Conservation (phyloP, 2,329 filamentous ascomycete species). For the Phyllosticta capitalensis region DNA sequence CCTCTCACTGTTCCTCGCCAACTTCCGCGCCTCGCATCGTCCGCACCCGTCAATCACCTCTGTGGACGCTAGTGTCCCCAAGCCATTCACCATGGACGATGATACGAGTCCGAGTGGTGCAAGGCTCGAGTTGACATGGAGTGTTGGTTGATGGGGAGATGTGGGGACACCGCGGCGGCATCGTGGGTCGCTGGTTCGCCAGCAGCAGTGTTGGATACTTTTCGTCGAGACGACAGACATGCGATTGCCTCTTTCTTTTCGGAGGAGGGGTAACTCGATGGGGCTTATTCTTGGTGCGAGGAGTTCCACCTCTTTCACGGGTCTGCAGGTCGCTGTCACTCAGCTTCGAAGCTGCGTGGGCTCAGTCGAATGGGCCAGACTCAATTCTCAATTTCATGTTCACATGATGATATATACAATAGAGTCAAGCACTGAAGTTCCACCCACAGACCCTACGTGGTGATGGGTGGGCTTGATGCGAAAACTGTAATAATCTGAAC, state of each 20-base stretch:
- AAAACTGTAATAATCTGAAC: slow-evolving; percentile 34
- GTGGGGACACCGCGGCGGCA: slow-evolving; percentile 18
- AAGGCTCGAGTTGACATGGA: slow-evolving; percentile 12
- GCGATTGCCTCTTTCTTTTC: slow-evolving; percentile 66
- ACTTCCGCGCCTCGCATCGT: slow-evolving; percentile 42
- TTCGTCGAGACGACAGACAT: slow-evolving; percentile 98
- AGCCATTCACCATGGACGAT: slow-evolving; percentile 10
- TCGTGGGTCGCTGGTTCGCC: slow-evolving; percentile 13
- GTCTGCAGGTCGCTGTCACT: slow-evolving; percentile 31
- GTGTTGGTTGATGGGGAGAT: slow-evolving; percentile 20
- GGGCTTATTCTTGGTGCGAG: slow-evolving; percentile 99
- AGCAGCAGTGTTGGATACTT: slow-evolving; percentile 40
- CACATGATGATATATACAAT: slow-evolving; percentile 88
- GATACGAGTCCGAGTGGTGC: slow-evolving; percentile 16
- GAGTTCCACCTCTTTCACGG: slow-evolving; percentile 48
- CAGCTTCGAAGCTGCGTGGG: slow-evolving; percentile 27
- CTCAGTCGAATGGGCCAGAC: slow-evolving; percentile 62
- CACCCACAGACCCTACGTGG: slow-evolving; percentile 36
- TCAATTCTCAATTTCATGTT: slow-evolving; percentile 37
- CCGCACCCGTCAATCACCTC: slow-evolving; percentile 30
- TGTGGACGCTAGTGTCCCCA: not conserved
- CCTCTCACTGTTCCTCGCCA: slow-evolving; percentile 48
- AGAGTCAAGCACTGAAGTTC: slow-evolving; percentile 97
- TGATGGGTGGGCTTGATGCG: slow-evolving; percentile 21
- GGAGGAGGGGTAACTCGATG: slow-evolving; percentile 84